A percentile compares a stretch with the other conserved stretches of the same genome.
These are phyloP conservation scores for Globisporangium paroecandrum DNA, from an alignment of 352 stramenopile genomes.

Conservation along the genomic window DNA sequence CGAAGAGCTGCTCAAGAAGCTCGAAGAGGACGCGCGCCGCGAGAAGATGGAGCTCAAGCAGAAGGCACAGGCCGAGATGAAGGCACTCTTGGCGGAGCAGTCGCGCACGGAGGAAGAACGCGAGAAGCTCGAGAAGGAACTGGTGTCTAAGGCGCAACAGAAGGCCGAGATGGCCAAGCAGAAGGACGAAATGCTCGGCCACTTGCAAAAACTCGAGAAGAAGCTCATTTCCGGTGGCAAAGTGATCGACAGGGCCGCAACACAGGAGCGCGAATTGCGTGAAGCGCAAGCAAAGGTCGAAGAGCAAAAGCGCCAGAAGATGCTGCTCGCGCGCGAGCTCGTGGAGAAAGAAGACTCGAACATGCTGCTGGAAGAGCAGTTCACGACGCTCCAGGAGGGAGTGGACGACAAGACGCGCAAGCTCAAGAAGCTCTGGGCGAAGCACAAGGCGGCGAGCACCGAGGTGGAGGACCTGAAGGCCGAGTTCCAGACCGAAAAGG, in stretches of 20 bases:
- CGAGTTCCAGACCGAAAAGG: slow-evolving; percentile 93
- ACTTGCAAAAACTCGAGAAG: slow-evolving; percentile 70
- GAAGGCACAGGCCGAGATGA: slow-evolving; percentile 73
- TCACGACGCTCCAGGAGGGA: slow-evolving; percentile 86
- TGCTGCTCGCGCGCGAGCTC: slow-evolving; percentile 85
- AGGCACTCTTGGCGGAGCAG: slow-evolving; percentile 80
- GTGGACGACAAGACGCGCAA: slow-evolving; percentile 95
- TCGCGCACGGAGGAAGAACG: slow-evolving; percentile 88
- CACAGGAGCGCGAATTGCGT: slow-evolving; percentile 91
- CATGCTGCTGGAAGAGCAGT: slow-evolving; percentile 90
- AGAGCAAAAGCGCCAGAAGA: slow-evolving; percentile 76
- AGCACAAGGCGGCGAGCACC: slow-evolving; percentile 87
- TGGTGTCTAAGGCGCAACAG: slow-evolving; percentile 83
- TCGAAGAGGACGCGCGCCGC: slow-evolving; percentile 68
- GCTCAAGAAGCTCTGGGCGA: slow-evolving; percentile 93
- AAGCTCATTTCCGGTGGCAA: slow-evolving; percentile 91
- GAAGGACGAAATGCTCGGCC: slow-evolving; percentile 90
- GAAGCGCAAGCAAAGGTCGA: slow-evolving; percentile 89
- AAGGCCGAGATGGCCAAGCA: slow-evolving; percentile 81
- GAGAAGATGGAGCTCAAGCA: slow-evolving; percentile 77
- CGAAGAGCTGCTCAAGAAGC: slow-evolving; percentile 72
- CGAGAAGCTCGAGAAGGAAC: slow-evolving; percentile 74
- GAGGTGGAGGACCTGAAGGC: slow-evolving; percentile 92
- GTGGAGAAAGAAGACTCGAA: slow-evolving; percentile 93
- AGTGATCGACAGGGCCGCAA: slow-evolving; percentile 92